Conservation (phyloP, 176 grass and related monocot species). For the Avena eriantha region DNA sequence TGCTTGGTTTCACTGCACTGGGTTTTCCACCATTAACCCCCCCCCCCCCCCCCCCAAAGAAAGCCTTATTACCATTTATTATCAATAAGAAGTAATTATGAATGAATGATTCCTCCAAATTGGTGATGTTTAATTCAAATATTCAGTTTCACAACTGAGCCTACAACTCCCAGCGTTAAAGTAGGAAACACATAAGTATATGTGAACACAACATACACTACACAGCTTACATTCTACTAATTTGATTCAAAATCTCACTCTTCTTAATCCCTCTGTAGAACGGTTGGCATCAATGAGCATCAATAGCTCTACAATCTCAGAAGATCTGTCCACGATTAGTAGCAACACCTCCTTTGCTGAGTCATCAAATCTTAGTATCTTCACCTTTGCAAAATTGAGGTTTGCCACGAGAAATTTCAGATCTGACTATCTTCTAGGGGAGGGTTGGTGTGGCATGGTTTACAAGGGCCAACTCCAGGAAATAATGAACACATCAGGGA, state of each 20-base stretch:
- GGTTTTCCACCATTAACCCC: too few relatives aligned
- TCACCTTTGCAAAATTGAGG: conserved; percentile 66
- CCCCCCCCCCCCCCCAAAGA: too few relatives aligned
- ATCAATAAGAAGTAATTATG: too few relatives aligned
- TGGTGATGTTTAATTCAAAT: too few relatives aligned
- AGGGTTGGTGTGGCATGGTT: conserved; percentile 81
- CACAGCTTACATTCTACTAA: too few relatives aligned
- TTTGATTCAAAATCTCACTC: not conserved
- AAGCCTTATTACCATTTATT: too few relatives aligned
- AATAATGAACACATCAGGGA: not conserved
- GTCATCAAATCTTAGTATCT: conserved; percentile 59
- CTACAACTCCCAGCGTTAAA: too few relatives aligned
- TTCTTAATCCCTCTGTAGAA: not conserved
- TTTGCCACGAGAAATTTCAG: conserved; percentile 71
- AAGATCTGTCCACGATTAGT: conserved; percentile 1
- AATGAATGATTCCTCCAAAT: too few relatives aligned
- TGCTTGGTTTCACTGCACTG: too few relatives aligned
- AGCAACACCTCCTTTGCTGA: conserved; percentile 14
- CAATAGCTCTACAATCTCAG: not conserved
- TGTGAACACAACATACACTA: too few relatives aligned
- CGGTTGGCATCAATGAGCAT: not conserved
- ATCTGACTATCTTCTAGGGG: conserved; percentile 62
- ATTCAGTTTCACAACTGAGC: too few relatives aligned
- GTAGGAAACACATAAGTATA: too few relatives aligned
- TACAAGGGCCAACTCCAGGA: conserved; percentile 66